Percentiles rank a stretch among this genome's conserved stretches.
These are phyloP conservation scores for Grigorovia yakushimaensis DNA, from an alignment of 805 yeast species.

Conservation along the genomic window DNA sequence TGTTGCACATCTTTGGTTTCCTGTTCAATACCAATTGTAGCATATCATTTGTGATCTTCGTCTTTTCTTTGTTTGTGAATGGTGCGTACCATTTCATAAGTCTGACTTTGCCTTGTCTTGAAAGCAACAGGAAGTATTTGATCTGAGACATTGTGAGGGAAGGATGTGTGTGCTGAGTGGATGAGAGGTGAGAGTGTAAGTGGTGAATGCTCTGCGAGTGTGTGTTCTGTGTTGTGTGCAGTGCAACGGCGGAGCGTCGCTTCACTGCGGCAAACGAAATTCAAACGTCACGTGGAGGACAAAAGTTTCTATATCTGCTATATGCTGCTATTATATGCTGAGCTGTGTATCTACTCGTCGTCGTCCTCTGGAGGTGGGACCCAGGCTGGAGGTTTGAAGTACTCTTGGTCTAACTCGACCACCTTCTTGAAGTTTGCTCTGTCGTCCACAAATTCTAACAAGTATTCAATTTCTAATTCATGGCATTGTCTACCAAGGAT, in stretches of 20 bases:
- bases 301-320: no score
- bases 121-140: conserved; percentile 68
- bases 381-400: conserved; percentile 62
- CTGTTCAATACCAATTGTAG: conserved; percentile 78
- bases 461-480: conserved; percentile 80
- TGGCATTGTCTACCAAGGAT: conserved; percentile 91
- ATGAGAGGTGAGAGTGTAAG: no score
- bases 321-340: no score
- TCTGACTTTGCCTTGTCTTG: conserved; percentile 92
- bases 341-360: background rate
- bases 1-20: conserved; percentile 91
- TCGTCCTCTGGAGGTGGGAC: conserved; percentile 40
- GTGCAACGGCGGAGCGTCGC: no score
- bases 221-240: no score
- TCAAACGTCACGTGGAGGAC: no score
- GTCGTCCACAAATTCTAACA: conserved; percentile 66
- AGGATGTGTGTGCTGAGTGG: background rate
- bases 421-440: conserved; percentile 36
- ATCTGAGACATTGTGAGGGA: conserved; percentile 32
- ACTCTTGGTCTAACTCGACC: conserved; percentile 51
- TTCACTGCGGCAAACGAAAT: no score
- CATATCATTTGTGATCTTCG: conserved; percentile 73
- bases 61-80: conserved; percentile 73
- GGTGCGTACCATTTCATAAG: conserved; percentile 90
- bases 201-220: no score